phyloP scores from a whole-genome alignment of 441 rosid species.

The Geranium incanum region DNA sequence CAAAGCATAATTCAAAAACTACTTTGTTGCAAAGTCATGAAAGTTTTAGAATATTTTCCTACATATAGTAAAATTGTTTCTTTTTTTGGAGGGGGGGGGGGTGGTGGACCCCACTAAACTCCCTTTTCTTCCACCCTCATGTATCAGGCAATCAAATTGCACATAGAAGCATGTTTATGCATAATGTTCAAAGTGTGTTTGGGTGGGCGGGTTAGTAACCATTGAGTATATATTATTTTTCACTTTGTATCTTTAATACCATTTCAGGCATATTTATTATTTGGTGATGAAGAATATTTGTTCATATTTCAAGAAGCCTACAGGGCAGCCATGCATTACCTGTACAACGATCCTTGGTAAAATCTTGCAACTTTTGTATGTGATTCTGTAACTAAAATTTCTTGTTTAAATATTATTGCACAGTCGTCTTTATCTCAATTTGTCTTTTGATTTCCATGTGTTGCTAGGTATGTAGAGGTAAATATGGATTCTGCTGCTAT shows the following conservation, averaged over 20 bases:
- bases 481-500: conserved; percentile 98
- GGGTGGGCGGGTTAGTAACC: background rate
- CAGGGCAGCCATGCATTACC: conserved; percentile 80
- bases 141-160: background rate
- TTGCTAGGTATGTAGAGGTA: conserved; percentile 89
- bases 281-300: conserved; percentile 93
- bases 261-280: conserved; percentile 84
- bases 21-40: background rate
- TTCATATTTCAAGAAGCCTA: conserved; percentile 94
- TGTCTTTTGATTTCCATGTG: conserved; percentile 17
- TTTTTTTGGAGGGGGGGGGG: background rate
- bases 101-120: background rate
- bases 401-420: conserved; percentile 10
- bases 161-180: background rate
- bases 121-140: background rate
- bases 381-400: conserved; percentile 23
- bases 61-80: too few species aligned
- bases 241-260: background rate
- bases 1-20: too few species aligned
- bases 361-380: conserved; percentile 26
- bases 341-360: conserved; percentile 97
- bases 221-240: background rate
- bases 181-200: background rate
- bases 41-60: background rate
- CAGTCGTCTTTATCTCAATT: conserved; percentile 10